Percentiles rank a stretch among this genome's conserved stretches.
These are phyloP conservation scores for Comarum palustre DNA, from an alignment of 306 rosid species.

Conservation along the genomic window DNA sequence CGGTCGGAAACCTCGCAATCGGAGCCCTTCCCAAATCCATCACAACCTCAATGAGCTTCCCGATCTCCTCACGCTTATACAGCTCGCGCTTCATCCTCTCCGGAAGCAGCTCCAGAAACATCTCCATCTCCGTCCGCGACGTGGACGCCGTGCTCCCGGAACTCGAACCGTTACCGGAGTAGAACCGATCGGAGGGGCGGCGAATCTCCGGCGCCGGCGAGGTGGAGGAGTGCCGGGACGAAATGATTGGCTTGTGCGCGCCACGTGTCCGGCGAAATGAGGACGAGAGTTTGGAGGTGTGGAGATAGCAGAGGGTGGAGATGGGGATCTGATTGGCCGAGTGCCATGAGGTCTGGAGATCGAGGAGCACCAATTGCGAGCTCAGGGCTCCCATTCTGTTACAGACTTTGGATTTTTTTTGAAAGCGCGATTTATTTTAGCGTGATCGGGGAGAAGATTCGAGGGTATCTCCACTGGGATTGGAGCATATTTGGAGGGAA, in stretches of 20 bases:
- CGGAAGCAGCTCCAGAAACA: constrained; percentile 74
- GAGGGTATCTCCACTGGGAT: constrained; percentile 45
- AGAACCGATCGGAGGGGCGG: constrained; percentile 72
- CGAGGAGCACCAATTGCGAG: constrained; percentile 62
- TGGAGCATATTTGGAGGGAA: constrained; percentile 39
- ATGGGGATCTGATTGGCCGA: constrained; percentile 47
- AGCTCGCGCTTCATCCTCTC: constrained; percentile 59
- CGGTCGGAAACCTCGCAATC: constrained; percentile 83
- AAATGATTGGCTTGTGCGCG: constrained; percentile 24
- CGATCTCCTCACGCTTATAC: constrained; percentile 54
- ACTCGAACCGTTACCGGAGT: constrained; percentile 38
- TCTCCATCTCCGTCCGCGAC: constrained; percentile 45
- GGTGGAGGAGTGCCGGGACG: constrained; percentile 40
- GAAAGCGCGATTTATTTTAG: no score
- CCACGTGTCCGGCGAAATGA: constrained; percentile 55
- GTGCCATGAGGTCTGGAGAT: constrained; percentile 61
- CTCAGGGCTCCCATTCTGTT: constrained; percentile 56
- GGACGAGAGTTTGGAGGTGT: constrained; percentile 41
- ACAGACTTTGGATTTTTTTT: neutral
- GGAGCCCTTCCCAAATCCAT: constrained; percentile 95
- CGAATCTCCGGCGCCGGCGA: constrained; percentile 62
- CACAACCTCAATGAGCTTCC: constrained; percentile 78
- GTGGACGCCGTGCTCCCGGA: constrained; percentile 28
- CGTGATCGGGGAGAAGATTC: constrained; percentile 69
- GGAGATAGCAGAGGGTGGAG: constrained; percentile 44